A percentile compares a stretch with the other conserved stretches of the same genome.
Evolutionary conservation across 345 rosid genomes (phyloP).

Genomic region (Salix exigua): DNA sequence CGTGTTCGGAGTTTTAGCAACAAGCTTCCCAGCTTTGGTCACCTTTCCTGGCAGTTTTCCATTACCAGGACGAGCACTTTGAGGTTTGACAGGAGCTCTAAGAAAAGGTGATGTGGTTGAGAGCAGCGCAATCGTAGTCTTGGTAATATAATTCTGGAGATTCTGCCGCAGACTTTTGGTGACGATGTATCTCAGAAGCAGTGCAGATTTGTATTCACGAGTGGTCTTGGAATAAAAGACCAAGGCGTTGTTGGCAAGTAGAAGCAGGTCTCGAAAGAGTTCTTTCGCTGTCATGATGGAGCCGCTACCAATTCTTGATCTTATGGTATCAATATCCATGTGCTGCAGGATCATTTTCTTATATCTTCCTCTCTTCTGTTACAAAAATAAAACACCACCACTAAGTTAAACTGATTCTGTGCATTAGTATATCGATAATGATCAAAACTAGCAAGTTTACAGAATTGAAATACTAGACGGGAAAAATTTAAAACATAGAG

Average conservation of each 20-base stretch:
- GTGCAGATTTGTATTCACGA: constrained; percentile 73
- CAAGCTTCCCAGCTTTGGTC: constrained; percentile 18
- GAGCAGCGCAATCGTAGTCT: constrained; percentile 22
- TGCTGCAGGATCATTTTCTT: constrained; percentile 69
- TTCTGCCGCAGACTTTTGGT: constrained; percentile 45
- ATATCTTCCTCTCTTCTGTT: constrained; percentile 85
- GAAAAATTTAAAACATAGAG: no score
- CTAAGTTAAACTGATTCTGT: constrained; percentile 3
- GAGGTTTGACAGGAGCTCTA: constrained; percentile 41
- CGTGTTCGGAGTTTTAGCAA: constrained; percentile 23
- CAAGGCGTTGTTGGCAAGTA: constrained; percentile 69
- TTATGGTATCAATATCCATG: constrained; percentile 69
- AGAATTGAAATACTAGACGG: background rate
- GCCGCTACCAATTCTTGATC: constrained; percentile 47
- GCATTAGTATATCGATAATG: background rate
- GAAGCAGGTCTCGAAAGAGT: constrained; percentile 64
- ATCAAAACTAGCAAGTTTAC: background rate
- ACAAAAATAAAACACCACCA: constrained; percentile 1
- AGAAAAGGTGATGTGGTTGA: constrained; percentile 20
- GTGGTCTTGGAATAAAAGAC: constrained; percentile 75
- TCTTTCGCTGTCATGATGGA: constrained; percentile 47
- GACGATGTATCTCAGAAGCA: constrained; percentile 52
- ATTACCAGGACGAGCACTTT: constrained; percentile 29
- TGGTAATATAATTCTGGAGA: constrained; percentile 28
- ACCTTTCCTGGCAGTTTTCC: constrained; percentile 19